phyloP scores from a whole-genome alignment of 2,329 filamentous ascomycete genomes.

The Juglanconis juglandina region DNA sequence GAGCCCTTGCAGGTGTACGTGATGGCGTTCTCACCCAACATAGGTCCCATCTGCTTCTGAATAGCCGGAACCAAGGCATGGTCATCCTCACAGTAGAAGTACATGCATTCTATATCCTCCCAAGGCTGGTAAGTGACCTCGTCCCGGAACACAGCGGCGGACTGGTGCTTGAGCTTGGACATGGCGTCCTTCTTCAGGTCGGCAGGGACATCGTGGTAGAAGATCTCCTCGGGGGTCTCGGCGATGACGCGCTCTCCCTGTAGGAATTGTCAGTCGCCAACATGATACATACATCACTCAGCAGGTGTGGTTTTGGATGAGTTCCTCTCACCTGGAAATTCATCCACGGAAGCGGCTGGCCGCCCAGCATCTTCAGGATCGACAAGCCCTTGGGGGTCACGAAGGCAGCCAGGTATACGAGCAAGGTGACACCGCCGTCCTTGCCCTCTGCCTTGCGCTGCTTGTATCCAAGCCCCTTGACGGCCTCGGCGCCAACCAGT shows the following conservation, averaged over 20 bases:
- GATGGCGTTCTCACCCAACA: constrained; percentile 13
- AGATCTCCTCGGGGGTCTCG: constrained; percentile 16
- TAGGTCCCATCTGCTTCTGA: constrained; percentile 16
- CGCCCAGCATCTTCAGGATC: constrained; percentile 22
- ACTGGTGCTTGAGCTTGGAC: constrained; percentile 19
- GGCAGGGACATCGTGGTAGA: constrained; percentile 22
- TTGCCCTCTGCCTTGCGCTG: constrained; percentile 28
- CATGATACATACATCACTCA: neutral
- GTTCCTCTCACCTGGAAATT: constrained; percentile 12
- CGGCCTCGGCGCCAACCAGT: constrained; percentile 26
- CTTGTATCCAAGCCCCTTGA: constrained; percentile 28
- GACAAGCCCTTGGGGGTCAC: constrained; percentile 22
- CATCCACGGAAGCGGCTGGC: constrained; percentile 25
- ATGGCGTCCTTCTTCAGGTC: constrained; percentile 16
- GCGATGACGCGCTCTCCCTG: constrained; percentile 18
- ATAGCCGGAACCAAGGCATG: constrained; percentile 14
- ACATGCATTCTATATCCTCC: constrained; percentile 22
- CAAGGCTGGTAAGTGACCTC: constrained; percentile 22
- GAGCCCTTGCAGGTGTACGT: constrained; percentile 14
- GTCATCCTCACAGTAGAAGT: constrained; percentile 21
- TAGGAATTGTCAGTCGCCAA: neutral
- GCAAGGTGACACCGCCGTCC: constrained; percentile 31
- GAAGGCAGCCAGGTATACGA: constrained; percentile 28
- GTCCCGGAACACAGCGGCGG: constrained; percentile 19
- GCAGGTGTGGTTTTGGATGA: no score